These are phyloP conservation scores for Chiua sp. DNA, from an alignment of 1,284 basidiomycete genomes.

Conservation along the genomic window DNA sequence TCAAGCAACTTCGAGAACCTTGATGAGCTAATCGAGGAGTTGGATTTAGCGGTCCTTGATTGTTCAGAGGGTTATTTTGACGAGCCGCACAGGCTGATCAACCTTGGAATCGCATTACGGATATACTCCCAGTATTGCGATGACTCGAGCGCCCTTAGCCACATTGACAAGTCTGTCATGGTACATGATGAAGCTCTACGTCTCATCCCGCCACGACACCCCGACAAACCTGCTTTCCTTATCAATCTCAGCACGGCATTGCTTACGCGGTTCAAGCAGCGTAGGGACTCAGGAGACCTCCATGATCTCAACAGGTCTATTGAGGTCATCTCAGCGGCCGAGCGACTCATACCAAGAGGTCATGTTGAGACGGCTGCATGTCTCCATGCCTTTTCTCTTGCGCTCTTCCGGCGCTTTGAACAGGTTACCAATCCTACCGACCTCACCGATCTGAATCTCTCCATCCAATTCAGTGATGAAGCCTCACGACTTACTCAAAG, in stretches of 20 bases:
- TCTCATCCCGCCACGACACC: background rate
- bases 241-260: background rate
- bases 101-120: no score
- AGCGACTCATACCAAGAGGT: no score
- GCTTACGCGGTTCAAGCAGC: background rate
- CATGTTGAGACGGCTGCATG: no score
- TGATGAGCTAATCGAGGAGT: background rate
- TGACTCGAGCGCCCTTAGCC: background rate
- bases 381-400: no score
- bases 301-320: constrained; percentile 3
- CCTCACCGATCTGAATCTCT: no score
- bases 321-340: no score
- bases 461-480: no score
- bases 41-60: background rate
- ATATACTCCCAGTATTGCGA: no score
- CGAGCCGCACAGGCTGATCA: constrained; percentile 3
- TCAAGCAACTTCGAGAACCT: no score
- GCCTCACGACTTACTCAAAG: no score
- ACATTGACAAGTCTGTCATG: constrained; percentile 7
- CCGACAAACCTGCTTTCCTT: background rate
- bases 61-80: background rate
- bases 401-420: no score
- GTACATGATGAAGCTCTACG: background rate
- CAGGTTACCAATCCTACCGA: no score
- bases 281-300: background rate